These are phyloP conservation scores for Rostrohypoxylon terebratum DNA, from an alignment of 495 filamentous ascomycete species.

Conservation along the genomic window DNA sequence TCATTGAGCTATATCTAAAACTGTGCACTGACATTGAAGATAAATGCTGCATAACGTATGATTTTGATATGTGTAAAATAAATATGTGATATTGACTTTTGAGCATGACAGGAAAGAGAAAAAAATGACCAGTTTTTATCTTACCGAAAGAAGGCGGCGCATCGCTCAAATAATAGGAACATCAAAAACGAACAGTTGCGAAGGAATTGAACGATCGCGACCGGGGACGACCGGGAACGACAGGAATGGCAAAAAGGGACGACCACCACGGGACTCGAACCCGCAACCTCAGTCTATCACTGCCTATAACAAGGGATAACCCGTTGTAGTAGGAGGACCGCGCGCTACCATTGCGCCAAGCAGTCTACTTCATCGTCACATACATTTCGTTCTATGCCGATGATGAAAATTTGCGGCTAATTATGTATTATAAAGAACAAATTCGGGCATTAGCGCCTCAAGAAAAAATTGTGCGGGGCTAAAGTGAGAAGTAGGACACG, in stretches of 20 bases:
- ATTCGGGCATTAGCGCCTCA: not conserved
- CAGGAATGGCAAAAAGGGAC: constrained; percentile 32
- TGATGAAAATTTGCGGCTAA: constrained; percentile 10
- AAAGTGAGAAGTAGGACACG: not conserved
- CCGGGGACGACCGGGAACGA: too few relatives aligned
- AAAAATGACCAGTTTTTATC: not conserved
- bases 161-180: not conserved
- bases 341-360: constrained; percentile 63
- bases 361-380: constrained; percentile 32
- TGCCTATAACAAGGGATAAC: constrained; percentile 20
- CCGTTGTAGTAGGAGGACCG: constrained; percentile 55
- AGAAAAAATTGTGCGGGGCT: not conserved
- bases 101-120: too few relatives aligned
- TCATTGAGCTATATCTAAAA: not conserved
- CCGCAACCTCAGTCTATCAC: constrained; percentile 60
- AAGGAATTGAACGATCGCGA: constrained; percentile 16
- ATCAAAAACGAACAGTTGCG: not conserved
- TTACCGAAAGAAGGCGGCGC: too few relatives aligned
- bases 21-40: not conserved
- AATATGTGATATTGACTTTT: not conserved
- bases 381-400: not conserved
- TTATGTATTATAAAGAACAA: not conserved
- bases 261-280: constrained; percentile 63
- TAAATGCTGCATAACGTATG: too few relatives aligned
- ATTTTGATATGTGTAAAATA: too few relatives aligned